Evolutionary conservation across 305 asterid species (phyloP).

Genomic region (Ajuga reptans): DNA sequence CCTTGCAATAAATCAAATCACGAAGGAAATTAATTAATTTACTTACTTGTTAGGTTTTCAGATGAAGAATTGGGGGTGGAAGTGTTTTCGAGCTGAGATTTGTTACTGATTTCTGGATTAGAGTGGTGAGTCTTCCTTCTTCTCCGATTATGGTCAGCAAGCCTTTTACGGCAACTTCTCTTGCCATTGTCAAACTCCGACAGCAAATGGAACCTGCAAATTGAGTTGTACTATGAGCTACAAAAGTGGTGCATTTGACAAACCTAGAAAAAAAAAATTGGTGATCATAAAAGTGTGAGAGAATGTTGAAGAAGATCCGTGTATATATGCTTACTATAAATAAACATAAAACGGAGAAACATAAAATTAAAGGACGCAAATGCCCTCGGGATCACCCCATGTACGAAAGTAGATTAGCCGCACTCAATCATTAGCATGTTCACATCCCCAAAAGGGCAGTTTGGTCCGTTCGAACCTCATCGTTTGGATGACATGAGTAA

Average conservation of each 20-base stretch:
- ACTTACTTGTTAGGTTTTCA: slow-evolving; percentile 43
- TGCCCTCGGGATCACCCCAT: slow-evolving; percentile 73
- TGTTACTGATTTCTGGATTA: slow-evolving; percentile 38
- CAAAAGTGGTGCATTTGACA: slow-evolving; percentile 9
- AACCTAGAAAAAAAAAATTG: neutral
- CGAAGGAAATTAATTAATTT: too few relatives aligned
- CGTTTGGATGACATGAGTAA: neutral
- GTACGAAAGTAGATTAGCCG: slow-evolving; percentile 25
- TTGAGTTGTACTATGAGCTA: neutral
- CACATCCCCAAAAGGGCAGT: slow-evolving; percentile 35
- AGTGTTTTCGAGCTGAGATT: slow-evolving; percentile 32
- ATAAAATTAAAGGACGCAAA: slow-evolving; percentile 40
- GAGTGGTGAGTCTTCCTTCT: slow-evolving; percentile 66
- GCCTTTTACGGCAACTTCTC: slow-evolving; percentile 83
- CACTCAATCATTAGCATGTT: slow-evolving; percentile 37
- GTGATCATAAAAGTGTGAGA: neutral
- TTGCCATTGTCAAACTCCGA: slow-evolving; percentile 87
- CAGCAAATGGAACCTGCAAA: slow-evolving; percentile 67
- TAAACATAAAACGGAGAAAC: slow-evolving; percentile 30
- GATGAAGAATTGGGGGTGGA: slow-evolving; percentile 41
- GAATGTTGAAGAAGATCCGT: neutral
- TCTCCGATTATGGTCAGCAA: slow-evolving; percentile 87
- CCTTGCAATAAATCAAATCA: neutral
- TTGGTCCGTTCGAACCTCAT: slow-evolving; percentile 24
- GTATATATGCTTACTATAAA: slow-evolving; percentile 29